Evolutionary conservation across 129 eudicot genomes (phyloP).

Genomic region (Calendula officinalis): DNA sequence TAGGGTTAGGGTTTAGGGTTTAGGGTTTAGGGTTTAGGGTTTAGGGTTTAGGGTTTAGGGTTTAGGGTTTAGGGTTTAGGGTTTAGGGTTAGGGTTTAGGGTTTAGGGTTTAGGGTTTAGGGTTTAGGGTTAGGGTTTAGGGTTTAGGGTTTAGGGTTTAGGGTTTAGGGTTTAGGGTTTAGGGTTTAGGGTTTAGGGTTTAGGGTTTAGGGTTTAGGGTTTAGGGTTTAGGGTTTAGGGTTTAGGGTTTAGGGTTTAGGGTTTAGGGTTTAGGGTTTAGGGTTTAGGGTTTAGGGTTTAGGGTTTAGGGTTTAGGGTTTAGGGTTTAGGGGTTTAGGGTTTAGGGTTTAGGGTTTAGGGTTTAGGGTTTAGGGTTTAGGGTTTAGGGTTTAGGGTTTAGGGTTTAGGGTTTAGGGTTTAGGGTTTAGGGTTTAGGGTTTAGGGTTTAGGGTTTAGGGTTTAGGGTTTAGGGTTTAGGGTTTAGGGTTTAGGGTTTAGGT

Average conservation of each 20-base stretch:
- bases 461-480: too few species aligned
- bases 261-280: constrained; percentile 1
- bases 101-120: not conserved
- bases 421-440: too few species aligned
- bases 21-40: not conserved
- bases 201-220: not conserved
- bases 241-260: constrained; percentile 3
- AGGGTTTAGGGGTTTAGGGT: too few species aligned
- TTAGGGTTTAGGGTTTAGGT: too few species aligned
- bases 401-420: too few species aligned
- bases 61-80: not conserved
- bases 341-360: too few species aligned
- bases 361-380: too few species aligned
- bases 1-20: not conserved
- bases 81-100: too few species aligned
- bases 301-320: too few species aligned
- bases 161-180: not conserved
- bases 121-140: not conserved
- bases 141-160: not conserved
- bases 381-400: too few species aligned
- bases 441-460: too few species aligned
- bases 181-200: not conserved
- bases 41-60: not conserved
- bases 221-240: not conserved
- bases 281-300: constrained; percentile 3